These are phyloP conservation scores for Populus alba DNA, from an alignment of 345 rosid species.

Conservation along the genomic window DNA sequence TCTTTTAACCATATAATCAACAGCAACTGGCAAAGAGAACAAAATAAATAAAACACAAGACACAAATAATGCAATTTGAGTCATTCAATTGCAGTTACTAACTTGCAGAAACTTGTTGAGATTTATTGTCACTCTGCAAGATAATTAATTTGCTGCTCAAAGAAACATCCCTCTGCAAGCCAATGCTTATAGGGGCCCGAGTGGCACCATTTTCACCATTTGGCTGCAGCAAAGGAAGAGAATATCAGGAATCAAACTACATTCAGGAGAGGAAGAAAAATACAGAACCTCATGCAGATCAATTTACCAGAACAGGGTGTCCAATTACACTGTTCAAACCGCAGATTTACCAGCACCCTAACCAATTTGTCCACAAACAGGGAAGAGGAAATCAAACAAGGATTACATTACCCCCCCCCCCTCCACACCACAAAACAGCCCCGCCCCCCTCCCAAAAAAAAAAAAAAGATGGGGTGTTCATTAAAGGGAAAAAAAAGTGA, in stretches of 20 bases:
- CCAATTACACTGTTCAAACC: conserved; percentile 88
- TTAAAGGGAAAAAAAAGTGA: not conserved
- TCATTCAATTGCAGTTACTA: conserved; percentile 24
- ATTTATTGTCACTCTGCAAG: conserved; percentile 79
- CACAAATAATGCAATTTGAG: not conserved
- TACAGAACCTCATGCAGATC: not conserved
- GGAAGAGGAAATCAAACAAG: not conserved
- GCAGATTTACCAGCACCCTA: conserved; percentile 99
- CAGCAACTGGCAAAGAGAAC: not conserved
- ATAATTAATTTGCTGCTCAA: conserved; percentile 71
- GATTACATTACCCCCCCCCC: not conserved
- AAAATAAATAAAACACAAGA: not conserved
- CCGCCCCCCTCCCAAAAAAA: too few relatives aligned
- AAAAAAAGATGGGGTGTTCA: too few relatives aligned
- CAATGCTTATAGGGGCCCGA: conserved; percentile 81
- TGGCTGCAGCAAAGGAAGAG: conserved; percentile 47
- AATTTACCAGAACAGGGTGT: conserved; percentile 86
- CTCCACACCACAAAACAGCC: too few relatives aligned
- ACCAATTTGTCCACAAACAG: conserved; percentile 1
- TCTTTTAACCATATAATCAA: not conserved
- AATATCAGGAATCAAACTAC: not conserved
- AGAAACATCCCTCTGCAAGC: conserved; percentile 66
- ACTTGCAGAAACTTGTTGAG: conserved; percentile 97
- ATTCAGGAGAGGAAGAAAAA: not conserved
- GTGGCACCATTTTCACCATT: conserved; percentile 99